phyloP scores from a whole-genome alignment of 148 eudicot genomes.

The Persicaria tinctoria region DNA sequence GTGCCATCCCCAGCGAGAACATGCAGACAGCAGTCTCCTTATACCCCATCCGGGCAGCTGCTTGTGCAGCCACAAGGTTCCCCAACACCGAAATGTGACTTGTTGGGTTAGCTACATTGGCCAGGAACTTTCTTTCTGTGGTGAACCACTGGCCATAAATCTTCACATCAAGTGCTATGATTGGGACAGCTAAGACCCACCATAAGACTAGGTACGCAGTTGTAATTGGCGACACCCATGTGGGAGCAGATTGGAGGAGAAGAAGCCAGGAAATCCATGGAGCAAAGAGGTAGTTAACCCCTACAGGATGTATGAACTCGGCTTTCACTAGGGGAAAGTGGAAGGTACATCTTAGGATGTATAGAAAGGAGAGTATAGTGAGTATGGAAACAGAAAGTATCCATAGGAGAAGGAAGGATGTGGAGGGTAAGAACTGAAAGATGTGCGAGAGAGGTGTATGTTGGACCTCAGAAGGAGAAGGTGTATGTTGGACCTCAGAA shows the following conservation, averaged over 20 bases:
- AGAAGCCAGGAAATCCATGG: constrained; percentile 40
- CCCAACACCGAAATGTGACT: constrained; percentile 52
- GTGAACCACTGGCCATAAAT: constrained; percentile 71
- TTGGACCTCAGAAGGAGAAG: constrained; percentile 5
- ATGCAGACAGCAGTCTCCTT: constrained; percentile 30
- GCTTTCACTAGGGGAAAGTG: constrained; percentile 45
- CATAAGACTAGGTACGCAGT: constrained; percentile 23
- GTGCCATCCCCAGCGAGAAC: constrained; percentile 35
- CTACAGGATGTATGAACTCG: constrained; percentile 36
- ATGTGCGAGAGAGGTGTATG: constrained; percentile 14
- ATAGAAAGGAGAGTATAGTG: constrained; percentile 27
- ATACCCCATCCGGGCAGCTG: constrained; percentile 34
- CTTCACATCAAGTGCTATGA: constrained; percentile 45
- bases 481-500: constrained; percentile 11
- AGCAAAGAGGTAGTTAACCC: constrained; percentile 31
- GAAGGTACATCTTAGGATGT: constrained; percentile 32
- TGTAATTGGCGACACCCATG: constrained; percentile 10
- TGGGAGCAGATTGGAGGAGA: constrained; percentile 30
- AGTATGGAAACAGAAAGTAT: constrained; percentile 29
- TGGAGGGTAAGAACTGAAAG: constrained; percentile 26
- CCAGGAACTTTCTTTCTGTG: constrained; percentile 37
- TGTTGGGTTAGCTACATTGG: constrained; percentile 49
- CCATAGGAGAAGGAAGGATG: constrained; percentile 29
- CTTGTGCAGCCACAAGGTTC: constrained; percentile 37
- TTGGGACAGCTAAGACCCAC: constrained; percentile 39